phyloP scores from a whole-genome alignment of 116 monocot species.

The Papilionanthe hybrid region DNA sequence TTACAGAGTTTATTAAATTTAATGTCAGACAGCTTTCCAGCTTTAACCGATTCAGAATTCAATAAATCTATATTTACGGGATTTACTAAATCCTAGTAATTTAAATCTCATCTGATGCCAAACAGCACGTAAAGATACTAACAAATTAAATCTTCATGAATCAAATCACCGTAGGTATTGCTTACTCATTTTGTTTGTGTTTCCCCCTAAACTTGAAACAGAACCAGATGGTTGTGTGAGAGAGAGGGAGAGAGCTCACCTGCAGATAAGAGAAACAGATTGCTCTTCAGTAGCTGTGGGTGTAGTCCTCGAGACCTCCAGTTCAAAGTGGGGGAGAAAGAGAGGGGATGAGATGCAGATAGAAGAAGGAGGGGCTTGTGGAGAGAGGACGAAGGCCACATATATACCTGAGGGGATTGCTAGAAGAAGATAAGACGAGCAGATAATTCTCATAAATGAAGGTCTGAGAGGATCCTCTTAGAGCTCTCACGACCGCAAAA shows the following conservation, averaged over 20 bases:
- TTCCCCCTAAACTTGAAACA: background rate
- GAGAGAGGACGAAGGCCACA: too few relatives aligned
- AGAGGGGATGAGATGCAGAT: background rate
- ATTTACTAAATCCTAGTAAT: too few relatives aligned
- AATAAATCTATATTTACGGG: too few relatives aligned
- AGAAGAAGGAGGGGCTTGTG: background rate
- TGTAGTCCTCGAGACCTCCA: background rate
- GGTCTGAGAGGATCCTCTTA: too few relatives aligned
- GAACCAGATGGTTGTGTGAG: background rate
- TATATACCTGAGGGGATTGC: too few relatives aligned
- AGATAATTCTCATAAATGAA: too few relatives aligned
- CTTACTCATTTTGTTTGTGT: background rate
- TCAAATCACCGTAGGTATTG: background rate
- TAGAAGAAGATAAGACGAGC: too few relatives aligned
- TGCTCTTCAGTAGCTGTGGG: background rate
- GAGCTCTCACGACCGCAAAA: too few relatives aligned
- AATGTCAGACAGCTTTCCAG: too few relatives aligned
- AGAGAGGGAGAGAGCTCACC: background rate
- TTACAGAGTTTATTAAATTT: too few relatives aligned
- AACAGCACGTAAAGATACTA: background rate
- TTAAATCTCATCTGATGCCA: too few relatives aligned
- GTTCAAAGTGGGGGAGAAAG: background rate
- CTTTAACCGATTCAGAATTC: too few relatives aligned
- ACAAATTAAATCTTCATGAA: background rate
- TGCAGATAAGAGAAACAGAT: background rate